These are phyloP conservation scores for Fusarium pininemorale DNA, from an alignment of 2,329 filamentous ascomycete genomes.

Conservation along the genomic window DNA sequence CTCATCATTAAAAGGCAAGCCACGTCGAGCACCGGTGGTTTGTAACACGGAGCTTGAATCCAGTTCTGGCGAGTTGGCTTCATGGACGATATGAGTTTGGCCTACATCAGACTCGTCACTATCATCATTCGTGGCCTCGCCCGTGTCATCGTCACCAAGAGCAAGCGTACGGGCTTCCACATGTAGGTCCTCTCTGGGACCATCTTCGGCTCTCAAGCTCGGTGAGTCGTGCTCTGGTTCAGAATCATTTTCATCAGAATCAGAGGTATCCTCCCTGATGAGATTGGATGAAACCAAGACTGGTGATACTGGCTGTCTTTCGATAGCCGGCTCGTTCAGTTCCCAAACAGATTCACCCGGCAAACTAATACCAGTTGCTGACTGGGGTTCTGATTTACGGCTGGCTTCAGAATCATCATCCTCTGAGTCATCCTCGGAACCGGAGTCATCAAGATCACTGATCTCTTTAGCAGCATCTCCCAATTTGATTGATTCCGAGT, in stretches of 20 bases:
- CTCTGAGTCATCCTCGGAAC: slow-evolving; percentile 6
- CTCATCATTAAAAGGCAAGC: slow-evolving; percentile 4
- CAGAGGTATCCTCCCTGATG: neutral
- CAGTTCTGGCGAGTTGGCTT: neutral
- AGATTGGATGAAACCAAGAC: neutral
- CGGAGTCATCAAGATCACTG: neutral
- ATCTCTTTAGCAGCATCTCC: neutral
- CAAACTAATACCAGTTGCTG: neutral
- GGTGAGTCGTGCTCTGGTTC: slow-evolving; percentile 7
- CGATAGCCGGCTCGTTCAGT: neutral
- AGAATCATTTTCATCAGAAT: neutral
- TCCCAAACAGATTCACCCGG: neutral
- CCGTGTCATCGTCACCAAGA: neutral
- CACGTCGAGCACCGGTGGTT: neutral
- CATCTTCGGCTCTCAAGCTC: neutral
- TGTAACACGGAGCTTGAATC: neutral
- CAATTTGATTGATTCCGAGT: neutral
- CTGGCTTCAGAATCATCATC: neutral
- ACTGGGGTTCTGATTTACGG: neutral
- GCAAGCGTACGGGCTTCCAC: neutral
- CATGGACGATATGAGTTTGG: neutral
- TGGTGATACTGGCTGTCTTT: neutral
- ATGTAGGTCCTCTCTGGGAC: neutral
- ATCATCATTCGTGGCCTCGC: neutral
- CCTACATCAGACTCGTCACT: neutral